phyloP scores from a whole-genome alignment of 495 filamentous ascomycete species.

The Talaromyces proteolyticus region DNA sequence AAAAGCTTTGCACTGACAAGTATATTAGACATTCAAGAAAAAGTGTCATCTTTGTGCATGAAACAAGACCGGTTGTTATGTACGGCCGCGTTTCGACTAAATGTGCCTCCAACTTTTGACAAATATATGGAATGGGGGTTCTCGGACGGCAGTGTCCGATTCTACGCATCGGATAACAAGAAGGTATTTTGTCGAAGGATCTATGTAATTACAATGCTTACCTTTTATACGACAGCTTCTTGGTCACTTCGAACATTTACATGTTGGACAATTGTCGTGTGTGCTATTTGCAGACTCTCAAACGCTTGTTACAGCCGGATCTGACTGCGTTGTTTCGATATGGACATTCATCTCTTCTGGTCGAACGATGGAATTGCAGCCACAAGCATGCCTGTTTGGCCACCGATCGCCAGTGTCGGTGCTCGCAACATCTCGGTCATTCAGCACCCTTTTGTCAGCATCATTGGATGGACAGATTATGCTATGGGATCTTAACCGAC shows the following conservation, averaged over 20 bases:
- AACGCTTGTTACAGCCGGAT: slow-evolving; percentile 84
- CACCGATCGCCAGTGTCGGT: slow-evolving; percentile 75
- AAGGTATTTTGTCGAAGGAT: slow-evolving; percentile 33
- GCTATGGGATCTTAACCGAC: slow-evolving; percentile 90
- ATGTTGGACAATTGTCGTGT: slow-evolving; percentile 78
- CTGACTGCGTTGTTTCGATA: slow-evolving; percentile 83
- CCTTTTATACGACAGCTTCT: slow-evolving; percentile 39
- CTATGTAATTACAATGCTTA: background rate
- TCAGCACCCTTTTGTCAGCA: slow-evolving; percentile 78
- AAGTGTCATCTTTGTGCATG: slow-evolving; percentile 74
- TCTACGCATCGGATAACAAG: slow-evolving; percentile 73
- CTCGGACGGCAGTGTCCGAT: slow-evolving; percentile 84
- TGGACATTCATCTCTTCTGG: slow-evolving; percentile 61
- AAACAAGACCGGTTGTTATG: slow-evolving; percentile 82
- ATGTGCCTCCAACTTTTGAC: slow-evolving; percentile 82
- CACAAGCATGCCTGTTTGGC: slow-evolving; percentile 78
- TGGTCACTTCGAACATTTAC: slow-evolving; percentile 88
- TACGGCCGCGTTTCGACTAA: slow-evolving; percentile 73
- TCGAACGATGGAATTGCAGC: slow-evolving; percentile 73
- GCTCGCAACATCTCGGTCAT: slow-evolving; percentile 79
- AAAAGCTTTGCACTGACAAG: too few species aligned
- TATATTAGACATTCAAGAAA: slow-evolving; percentile 64
- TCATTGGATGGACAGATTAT: slow-evolving; percentile 76
- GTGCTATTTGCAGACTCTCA: slow-evolving; percentile 82
- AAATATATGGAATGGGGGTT: slow-evolving; percentile 97